These are phyloP conservation scores for Haplosporangium sp. DNA, from an alignment of 371 early-diverging fungal genomes.

Conservation along the genomic window DNA sequence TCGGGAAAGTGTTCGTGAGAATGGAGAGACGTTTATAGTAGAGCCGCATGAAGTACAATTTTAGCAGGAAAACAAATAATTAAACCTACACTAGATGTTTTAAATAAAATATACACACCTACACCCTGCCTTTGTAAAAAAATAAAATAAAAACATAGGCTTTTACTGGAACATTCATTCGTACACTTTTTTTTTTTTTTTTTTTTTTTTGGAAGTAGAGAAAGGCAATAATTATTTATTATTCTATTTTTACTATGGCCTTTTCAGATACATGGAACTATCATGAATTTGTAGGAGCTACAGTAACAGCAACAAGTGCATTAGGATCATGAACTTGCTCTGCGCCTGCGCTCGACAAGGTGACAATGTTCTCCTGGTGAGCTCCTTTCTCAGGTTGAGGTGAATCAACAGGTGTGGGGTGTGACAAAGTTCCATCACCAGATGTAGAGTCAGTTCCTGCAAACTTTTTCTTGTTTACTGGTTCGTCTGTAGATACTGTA, in stretches of 20 bases:
- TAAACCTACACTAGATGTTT: no score
- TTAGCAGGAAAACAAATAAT: conserved; percentile 24
- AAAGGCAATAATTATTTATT: no score
- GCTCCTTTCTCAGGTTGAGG: conserved; percentile 10
- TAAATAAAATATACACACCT: no score
- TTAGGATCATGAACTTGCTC: conserved; percentile 8
- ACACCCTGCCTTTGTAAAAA: no score
- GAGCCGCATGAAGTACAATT: conserved; percentile 66
- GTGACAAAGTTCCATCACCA: conserved; percentile 20
- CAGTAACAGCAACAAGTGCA: no score
- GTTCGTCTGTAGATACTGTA: background rate
- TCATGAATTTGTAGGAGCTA: no score
- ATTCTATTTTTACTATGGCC: no score
- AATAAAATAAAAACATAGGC: no score
- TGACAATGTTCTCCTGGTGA: background rate
- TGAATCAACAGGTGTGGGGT: conserved; percentile 32
- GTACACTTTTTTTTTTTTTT: no score
- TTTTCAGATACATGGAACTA: no score
- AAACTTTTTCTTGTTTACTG: conserved; percentile 28
- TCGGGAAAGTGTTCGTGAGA: conserved; percentile 72
- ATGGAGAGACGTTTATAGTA: conserved; percentile 70
- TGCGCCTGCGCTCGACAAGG: conserved; percentile 19
- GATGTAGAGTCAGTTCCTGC: background rate
- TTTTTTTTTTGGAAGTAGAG: no score
- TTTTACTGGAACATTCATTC: no score